Evolutionary conservation across 1,139 yeast species (phyloP).

Genomic region (Citeromyces hawaiiensis): DNA sequence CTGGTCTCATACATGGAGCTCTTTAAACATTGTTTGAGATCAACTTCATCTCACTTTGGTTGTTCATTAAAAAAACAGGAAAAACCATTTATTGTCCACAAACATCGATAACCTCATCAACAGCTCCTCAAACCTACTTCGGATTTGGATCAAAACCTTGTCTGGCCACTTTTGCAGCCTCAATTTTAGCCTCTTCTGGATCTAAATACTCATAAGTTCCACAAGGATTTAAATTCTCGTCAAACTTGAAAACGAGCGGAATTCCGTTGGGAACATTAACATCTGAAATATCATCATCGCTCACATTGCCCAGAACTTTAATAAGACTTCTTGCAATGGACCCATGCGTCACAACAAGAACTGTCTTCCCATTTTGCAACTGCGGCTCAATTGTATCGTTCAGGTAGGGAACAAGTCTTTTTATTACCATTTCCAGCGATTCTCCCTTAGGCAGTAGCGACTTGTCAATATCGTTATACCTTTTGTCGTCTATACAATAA

Average conservation of each 20-base stretch:
- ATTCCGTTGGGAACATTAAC: constrained; percentile 72
- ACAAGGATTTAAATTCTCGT: constrained; percentile 27
- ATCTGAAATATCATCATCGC: constrained; percentile 49
- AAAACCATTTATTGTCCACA: too few relatives aligned
- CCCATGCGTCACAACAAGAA: constrained; percentile 62
- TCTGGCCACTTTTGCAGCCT: constrained; percentile 49
- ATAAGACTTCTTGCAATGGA: constrained; percentile 59
- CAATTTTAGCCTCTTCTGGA: constrained; percentile 52
- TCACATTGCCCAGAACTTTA: constrained; percentile 40
- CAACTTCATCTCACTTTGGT: too few relatives aligned
- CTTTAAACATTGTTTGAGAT: too few relatives aligned
- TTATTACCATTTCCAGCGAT: constrained; percentile 52
- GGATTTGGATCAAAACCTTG: constrained; percentile 30
- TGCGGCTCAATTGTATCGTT: constrained; percentile 25
- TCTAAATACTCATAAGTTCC: constrained; percentile 47
- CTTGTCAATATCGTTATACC: constrained; percentile 22
- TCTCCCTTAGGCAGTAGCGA: constrained; percentile 48
- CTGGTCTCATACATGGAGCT: too few relatives aligned
- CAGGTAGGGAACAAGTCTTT: constrained; percentile 46
- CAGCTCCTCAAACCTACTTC: background rate
- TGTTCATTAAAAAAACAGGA: too few relatives aligned
- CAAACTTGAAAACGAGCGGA: constrained; percentile 35
- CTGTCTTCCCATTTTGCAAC: constrained; percentile 19
- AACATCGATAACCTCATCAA: too few relatives aligned
- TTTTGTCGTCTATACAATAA: constrained; percentile 27